Evolutionary conservation across 331 rosid species (phyloP).

Genomic region (Pyrus hybrid): DNA sequence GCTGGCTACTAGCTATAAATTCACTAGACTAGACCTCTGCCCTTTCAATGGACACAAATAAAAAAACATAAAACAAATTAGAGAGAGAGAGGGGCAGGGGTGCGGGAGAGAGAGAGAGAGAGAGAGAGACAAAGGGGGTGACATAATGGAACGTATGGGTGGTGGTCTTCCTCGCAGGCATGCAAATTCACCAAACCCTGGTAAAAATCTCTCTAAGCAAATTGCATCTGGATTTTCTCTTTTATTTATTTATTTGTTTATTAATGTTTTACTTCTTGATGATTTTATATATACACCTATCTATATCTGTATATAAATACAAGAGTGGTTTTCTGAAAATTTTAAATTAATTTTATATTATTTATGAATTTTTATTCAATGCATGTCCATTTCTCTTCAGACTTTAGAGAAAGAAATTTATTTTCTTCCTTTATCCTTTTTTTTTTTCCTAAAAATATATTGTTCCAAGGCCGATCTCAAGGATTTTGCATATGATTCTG

Average conservation of each 20-base stretch:
- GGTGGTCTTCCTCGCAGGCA: conserved; percentile 8
- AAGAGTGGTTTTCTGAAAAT: neutral
- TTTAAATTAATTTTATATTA: neutral
- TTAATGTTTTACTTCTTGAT: neutral
- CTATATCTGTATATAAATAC: neutral
- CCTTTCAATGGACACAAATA: neutral
- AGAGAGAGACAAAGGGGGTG: neutral
- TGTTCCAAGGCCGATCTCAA: neutral
- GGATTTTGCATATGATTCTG: neutral
- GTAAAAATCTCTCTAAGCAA: conserved; percentile 11
- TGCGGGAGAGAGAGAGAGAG: neutral
- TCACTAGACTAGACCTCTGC: neutral
- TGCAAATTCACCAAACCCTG: conserved; percentile 14
- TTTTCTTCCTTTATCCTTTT: neutral
- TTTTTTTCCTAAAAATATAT: neutral
- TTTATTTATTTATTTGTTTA: neutral
- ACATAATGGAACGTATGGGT: conserved; percentile 17
- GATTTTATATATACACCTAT: neutral
- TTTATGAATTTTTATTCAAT: neutral
- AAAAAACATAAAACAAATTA: neutral
- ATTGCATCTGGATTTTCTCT: neutral
- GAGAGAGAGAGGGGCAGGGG: neutral
- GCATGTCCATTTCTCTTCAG: neutral
- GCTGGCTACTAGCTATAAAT: conserved; percentile 9
- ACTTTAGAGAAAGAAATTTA: neutral